Evolutionary conservation across 257 asterid genomes (phyloP), one percentile per base, ranked within the genome.

Genomic region (Fraxinus quadrangulata): DNA sequence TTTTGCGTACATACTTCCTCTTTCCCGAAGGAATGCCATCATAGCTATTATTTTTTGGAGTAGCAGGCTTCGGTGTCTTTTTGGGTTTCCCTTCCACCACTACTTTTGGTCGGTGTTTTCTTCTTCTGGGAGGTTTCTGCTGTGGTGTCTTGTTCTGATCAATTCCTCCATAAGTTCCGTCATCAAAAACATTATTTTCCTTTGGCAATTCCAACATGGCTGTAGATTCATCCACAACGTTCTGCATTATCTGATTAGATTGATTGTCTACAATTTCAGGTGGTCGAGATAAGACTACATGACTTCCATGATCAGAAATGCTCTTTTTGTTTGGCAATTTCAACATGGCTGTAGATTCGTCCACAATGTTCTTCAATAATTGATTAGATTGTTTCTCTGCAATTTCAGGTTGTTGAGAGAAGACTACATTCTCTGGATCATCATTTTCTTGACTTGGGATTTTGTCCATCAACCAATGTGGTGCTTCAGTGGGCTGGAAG

Each of bases 81-180:
- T 88, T 93, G 78, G 89, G 85, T 85, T 95, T 87, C 78, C 91
- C 92, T 89, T 93, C 98, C 34, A 78, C 84, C 5, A 93, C 86
- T 59, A 95, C 99, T 86, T 95, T 95, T 1, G 99, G 98, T 65
- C 96, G 83, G 84, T 90, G 96, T 83, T 95, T 95, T 79, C 87
- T 89, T 82, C 97, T 89, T 83, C 81, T 93, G 65, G 92, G 94
- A 47, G 93, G 59, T 78, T 84, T 93, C 39, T 71, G 88, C 68
- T 78, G 87, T 67, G 97, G 99, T 9, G 98, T 90, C 84, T 86
- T 84, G 89, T 87, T 92, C 59, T 85, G 86, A 82, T 91, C 96
- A 67, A 90, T 88, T 21, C 84, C 97, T 72, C 65, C 88, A 30
- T 67, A 26, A 75, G 70, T 80, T 77, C 75, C 80, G 24, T 70